Evolutionary conservation across 257 asterid genomes (phyloP), one percentile per base, ranked within the genome.

Genomic region (Solanum piurae): DNA sequence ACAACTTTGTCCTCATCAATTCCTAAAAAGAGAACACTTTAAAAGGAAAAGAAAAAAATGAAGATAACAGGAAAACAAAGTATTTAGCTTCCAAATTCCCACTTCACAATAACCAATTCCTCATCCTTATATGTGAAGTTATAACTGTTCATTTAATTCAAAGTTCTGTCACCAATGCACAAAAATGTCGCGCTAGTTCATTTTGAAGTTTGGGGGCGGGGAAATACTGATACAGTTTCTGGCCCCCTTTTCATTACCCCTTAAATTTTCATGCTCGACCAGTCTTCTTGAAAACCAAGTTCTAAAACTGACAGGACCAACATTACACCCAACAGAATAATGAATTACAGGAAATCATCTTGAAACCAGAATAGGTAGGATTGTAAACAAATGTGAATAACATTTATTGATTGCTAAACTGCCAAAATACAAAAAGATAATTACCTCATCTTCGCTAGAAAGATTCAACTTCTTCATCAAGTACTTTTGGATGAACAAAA

Each of bases 401-500:
- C 38, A 44, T 79, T 27, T 42, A 44, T 79, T 79, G 85, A 79
- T 79, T 44, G 9, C 64, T 14, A 27, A 27, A 44, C 20, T 27
- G 25, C 25, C 8, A 79, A 44, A 44, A 44, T 7, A 7, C 7
- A 79, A 44, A 72, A 44, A 29, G 49, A 40, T 69, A 27, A 42
- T 89, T 88, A 97, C 99, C 98, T 95, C 99, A 18, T 93, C 96
- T 91, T 94, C 98, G 83, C 85, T 93, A 29, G 92, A 68, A 52
- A 97, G 98, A 88, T 93, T 94, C 86, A 97, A 91, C 90, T 97
- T 97, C 92, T 92, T 92, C 94, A 90, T 92, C 89, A 97, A 93
- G 92, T 95, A 97, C 91, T 95, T 97, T 36, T 93, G 98, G 88
- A 97, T 91, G 80, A 89, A 93, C 23, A 96, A 95, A 90, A 95